These are phyloP conservation scores for Ascosphaera pollenicola DNA, from an alignment of 2,329 filamentous ascomycete species.

Conservation along the genomic window DNA sequence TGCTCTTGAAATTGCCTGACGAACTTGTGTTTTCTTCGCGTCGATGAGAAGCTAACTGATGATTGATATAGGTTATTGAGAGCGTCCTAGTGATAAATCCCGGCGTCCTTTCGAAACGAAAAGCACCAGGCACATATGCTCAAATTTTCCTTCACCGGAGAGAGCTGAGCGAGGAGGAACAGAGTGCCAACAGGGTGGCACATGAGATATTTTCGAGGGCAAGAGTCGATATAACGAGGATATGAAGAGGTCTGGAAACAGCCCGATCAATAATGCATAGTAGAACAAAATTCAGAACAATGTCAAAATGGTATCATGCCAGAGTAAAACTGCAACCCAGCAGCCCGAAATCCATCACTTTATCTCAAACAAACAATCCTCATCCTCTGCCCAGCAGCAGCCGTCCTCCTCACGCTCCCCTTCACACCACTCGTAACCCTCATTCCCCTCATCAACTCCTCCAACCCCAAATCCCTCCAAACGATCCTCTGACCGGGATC, in stretches of 20 bases:
- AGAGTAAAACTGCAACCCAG: too few species aligned
- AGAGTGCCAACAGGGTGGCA: conserved; percentile 34
- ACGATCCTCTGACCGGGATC: conserved; percentile 29
- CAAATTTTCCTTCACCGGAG: conserved; percentile 54
- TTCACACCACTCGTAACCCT: conserved; percentile 7
- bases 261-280: conserved; percentile 1
- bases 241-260: conserved; percentile 23
- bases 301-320: too few species aligned
- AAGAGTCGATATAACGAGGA: conserved; percentile 68
- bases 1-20: too few species aligned
- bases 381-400: conserved; percentile 17
- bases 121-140: conserved; percentile 67
- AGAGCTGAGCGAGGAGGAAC: conserved; percentile 34
- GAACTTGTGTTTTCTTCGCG: conserved; percentile 1
- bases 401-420: conserved; percentile 7
- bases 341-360: neutral
- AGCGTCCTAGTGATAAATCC: conserved; percentile 82
- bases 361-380: conserved; percentile 17
- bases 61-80: conserved; percentile 50
- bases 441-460: conserved; percentile 23
- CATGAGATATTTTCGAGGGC: conserved; percentile 66
- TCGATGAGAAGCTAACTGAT: conserved; percentile 4
- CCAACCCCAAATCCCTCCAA: conserved; percentile 37
- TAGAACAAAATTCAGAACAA: too few species aligned
- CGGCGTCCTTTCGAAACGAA: conserved; percentile 63